Evolutionary conservation across 1,284 basidiomycete species (phyloP), one percentile per base, ranked within the genome.

Genomic region (Singerocomus rubriflavus): DNA sequence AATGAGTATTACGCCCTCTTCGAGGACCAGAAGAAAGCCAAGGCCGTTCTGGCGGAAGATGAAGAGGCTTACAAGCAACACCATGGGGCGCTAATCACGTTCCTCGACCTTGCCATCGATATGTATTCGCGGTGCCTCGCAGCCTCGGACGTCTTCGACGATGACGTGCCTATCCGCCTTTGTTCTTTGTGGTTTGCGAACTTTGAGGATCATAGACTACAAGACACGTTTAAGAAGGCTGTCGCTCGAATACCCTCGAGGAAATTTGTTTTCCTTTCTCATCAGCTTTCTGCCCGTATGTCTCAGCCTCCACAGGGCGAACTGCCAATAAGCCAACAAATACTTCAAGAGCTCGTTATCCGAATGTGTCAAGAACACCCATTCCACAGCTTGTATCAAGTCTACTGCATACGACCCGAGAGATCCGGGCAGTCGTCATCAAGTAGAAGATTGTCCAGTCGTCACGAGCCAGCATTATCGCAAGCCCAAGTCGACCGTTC

Each of bases 161-260:
- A 88, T 30, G 82, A 88, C 52, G 84, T 82, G 1, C 75, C 89
- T 6, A 88, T 93, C 43, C 82, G 92, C 6, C 76, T 99, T 34
- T 86, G 85, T 58, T 95, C 94, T 1, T 75, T 99, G 2, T 99
- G 96, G 96, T 86, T 98, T 54, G 81, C 87, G 10, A 89, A 93
- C 60, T 88, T 92, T 56, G 79, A 80, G 40, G 76, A 85, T 54
- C 68, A 72, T 13, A 71, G 73, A 31, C 64, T 88, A 12, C 82
- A 86, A 48, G 65, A 73, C 1, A 72, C 70, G 7, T 72, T 93
- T 27, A 72, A 69, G 11, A 51, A 57, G 4, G 77, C 79, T 0
- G 71, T 96, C 10, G 63, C 72, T 26, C 72, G 74, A 1, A 81
- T 97, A n/a, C 89, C 93, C 0, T 91, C 93, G 0, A 79, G 84